Conservation (phyloP, 768 basidiomycete species). For the Kwoniella sp. region DNA sequence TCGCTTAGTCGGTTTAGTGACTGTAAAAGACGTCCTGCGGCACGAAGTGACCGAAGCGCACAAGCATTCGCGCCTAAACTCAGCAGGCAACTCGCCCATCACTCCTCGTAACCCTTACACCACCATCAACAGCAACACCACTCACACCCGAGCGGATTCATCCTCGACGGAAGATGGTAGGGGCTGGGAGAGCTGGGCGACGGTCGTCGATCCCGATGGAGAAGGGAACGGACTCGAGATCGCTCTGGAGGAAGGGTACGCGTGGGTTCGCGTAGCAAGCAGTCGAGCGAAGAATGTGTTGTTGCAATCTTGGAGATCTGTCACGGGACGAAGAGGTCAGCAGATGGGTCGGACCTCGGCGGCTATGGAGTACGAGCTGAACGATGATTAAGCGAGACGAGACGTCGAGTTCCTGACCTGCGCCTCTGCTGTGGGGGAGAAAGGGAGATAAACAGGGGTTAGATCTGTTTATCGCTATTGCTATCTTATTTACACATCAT, state of each 20-base stretch:
- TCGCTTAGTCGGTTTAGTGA: slow-evolving; percentile 77
- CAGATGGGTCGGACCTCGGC: not conserved
- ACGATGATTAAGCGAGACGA: slow-evolving; percentile 10
- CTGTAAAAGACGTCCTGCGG: slow-evolving; percentile 91
- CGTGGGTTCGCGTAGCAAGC: slow-evolving; percentile 28
- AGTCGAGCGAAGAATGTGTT: slow-evolving; percentile 12
- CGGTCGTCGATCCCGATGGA: slow-evolving; percentile 21
- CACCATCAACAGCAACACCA: not conserved
- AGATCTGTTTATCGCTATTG: no score
- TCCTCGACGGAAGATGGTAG: slow-evolving; percentile 18
- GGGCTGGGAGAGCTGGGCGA: slow-evolving; percentile 38
- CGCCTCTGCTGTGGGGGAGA: no score
- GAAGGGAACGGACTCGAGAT: slow-evolving; percentile 39
- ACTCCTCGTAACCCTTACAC: slow-evolving; percentile 2
- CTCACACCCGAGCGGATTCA: slow-evolving; percentile 13
- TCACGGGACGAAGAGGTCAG: not conserved
- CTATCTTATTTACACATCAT: no score
- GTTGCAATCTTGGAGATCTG: not conserved
- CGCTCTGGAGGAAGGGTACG: slow-evolving; percentile 40
- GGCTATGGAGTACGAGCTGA: slow-evolving; percentile 20
- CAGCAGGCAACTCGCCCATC: slow-evolving; percentile 3
- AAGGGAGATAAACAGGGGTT: no score
- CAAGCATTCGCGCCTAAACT: slow-evolving; percentile 25
- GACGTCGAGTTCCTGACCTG: no score
- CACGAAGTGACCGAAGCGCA: slow-evolving; percentile 65